Evolutionary conservation across 2,329 filamentous ascomycete genomes (phyloP).

Genomic region (Scolecobasidium constrictum): DNA sequence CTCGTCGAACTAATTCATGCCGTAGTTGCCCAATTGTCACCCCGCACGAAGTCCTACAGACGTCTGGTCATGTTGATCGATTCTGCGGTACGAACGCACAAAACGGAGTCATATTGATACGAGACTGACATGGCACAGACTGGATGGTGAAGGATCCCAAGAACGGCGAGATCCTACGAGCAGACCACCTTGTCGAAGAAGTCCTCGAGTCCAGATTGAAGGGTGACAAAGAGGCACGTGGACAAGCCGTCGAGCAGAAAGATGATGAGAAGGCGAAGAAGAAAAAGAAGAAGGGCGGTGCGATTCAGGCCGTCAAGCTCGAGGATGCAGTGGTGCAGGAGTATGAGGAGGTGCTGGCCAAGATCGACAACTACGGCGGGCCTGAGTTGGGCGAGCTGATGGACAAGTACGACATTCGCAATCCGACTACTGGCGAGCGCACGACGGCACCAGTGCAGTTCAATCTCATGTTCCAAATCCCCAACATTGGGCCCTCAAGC

Average conservation of each 20-base stretch:
- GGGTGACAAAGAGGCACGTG: conserved; percentile 86
- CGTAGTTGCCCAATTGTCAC: conserved; percentile 90
- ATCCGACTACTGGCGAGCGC: conserved; percentile 67
- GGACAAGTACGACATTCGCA: conserved; percentile 81
- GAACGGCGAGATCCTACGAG: conserved; percentile 90
- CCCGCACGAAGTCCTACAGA: conserved; percentile 88
- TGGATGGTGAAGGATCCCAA: conserved; percentile 99
- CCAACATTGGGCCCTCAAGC: conserved; percentile 62
- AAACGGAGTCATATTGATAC: too few species aligned
- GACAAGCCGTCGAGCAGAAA: conserved; percentile 59
- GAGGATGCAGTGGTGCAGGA: conserved; percentile 78
- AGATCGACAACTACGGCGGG: conserved; percentile 25
- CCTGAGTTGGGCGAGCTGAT: conserved; percentile 57
- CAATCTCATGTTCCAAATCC: conserved; percentile 97
- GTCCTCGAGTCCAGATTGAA: conserved; percentile 79
- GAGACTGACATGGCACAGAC: too few species aligned
- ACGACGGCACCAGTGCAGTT: conserved; percentile 77
- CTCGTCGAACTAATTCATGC: too few species aligned
- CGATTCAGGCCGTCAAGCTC: conserved; percentile 57
- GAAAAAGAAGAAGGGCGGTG: conserved; percentile 62
- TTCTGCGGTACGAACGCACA: too few species aligned
- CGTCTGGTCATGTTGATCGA: conserved; percentile 74
- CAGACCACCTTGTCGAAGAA: conserved; percentile 94
- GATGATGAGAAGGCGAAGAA: conserved; percentile 65
- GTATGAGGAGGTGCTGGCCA: conserved; percentile 83